These are phyloP conservation scores for Curvularia spicifera DNA, from an alignment of 2,329 filamentous ascomycete species.

Conservation along the genomic window DNA sequence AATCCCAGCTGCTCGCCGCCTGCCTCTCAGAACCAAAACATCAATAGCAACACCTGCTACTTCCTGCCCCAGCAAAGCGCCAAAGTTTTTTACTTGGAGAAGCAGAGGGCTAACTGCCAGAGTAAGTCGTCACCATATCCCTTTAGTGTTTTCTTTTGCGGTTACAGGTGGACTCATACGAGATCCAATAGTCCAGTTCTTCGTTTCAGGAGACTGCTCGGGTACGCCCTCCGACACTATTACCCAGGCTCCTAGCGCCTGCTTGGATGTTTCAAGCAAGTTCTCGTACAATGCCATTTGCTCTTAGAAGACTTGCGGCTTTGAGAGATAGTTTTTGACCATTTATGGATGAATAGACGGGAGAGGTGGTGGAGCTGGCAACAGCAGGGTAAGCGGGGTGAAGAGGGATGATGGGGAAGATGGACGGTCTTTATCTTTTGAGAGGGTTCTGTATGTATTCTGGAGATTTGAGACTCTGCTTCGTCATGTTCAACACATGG, in stretches of 20 bases:
- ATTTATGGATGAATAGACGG: not conserved
- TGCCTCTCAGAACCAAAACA: conserved; percentile 7
- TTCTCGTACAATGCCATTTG: conserved; percentile 12
- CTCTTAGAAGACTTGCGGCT: not conserved
- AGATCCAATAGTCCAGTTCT: conserved; percentile 8
- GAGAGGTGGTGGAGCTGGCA: not conserved
- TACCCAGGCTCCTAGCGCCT: conserved; percentile 9
- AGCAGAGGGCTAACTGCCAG: conserved; percentile 10
- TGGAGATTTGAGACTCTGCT: not conserved
- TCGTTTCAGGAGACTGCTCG: conserved; percentile 1
- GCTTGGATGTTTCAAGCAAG: conserved; percentile 8
- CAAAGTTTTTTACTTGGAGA: conserved; percentile 11
- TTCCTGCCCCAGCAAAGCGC: conserved; percentile 11
- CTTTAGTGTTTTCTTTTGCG: not conserved
- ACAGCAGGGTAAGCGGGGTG: not conserved
- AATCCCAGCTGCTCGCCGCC: conserved; percentile 5
- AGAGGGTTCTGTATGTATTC: not conserved
- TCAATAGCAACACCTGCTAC: conserved; percentile 10
- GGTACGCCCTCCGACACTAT: conserved; percentile 3
- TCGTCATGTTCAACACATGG: conserved; percentile 9
- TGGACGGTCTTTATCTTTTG: not conserved
- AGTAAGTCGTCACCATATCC: not conserved
- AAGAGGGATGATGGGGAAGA: not conserved
- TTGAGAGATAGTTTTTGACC: not conserved
- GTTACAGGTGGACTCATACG: not conserved